These are phyloP conservation scores for Cordyceps tenuipes DNA, from an alignment of 2,329 filamentous ascomycete genomes.

Conservation along the genomic window DNA sequence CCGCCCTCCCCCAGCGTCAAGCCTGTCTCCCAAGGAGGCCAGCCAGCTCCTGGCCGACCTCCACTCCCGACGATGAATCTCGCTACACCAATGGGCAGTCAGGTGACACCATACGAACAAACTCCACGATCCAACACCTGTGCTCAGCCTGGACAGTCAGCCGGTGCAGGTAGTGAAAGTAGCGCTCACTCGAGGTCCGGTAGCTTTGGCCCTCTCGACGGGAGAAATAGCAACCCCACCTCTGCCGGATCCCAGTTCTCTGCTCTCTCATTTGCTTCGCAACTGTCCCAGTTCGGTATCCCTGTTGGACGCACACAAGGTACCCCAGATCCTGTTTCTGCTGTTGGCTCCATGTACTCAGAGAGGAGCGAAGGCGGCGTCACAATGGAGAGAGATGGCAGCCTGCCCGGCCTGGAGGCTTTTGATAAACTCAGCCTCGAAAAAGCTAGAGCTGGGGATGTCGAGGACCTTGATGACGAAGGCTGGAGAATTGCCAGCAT, in stretches of 20 bases:
- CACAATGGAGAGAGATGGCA: conserved; percentile 75
- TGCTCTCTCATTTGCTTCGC: conserved; percentile 68
- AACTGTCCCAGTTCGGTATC: conserved; percentile 60
- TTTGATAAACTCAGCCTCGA: conserved; percentile 77
- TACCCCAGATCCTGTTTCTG: conserved; percentile 78
- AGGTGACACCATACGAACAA: conserved; percentile 62
- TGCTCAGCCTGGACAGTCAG: conserved; percentile 53
- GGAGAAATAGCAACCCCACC: conserved; percentile 69
- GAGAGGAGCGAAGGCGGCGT: conserved; percentile 67
- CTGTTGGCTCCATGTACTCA: conserved; percentile 77
- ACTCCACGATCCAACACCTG: conserved; percentile 41
- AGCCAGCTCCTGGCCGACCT: conserved; percentile 33
- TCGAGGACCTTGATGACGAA: conserved; percentile 90
- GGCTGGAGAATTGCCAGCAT: conserved; percentile 90
- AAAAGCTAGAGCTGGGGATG: conserved; percentile 75
- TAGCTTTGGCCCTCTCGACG: conserved; percentile 72
- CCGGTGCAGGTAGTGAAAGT: conserved; percentile 70
- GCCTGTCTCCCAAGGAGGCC: conserved; percentile 48
- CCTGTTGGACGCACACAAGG: conserved; percentile 55
- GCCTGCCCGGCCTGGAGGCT: conserved; percentile 65
- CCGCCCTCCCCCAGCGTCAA: conserved; percentile 78
- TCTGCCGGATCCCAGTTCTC: conserved; percentile 86
- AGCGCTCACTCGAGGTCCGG: conserved; percentile 76
- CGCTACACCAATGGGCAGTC: conserved; percentile 80
- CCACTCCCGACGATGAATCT: conserved; percentile 73